Evolutionary conservation across 2,329 filamentous ascomycete species (phyloP).

Genomic region (Paramyrothecium sp.): DNA sequence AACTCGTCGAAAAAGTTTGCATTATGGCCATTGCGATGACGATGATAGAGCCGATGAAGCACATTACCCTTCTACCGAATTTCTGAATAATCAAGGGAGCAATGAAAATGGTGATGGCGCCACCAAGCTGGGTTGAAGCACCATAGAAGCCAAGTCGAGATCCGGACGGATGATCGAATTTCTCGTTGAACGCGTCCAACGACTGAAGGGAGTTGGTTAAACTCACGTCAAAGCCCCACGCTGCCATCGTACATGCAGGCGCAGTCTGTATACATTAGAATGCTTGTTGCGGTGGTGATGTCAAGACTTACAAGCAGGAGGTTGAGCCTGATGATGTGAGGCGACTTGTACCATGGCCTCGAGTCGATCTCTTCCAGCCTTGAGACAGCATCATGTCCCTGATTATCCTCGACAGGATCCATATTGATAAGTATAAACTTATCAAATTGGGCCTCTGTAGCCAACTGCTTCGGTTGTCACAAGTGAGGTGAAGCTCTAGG

Average conservation of each 20-base stretch:
- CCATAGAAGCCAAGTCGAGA: conserved; percentile 9
- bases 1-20: conserved; percentile 10
- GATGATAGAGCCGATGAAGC: conserved; percentile 5
- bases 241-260: conserved; percentile 3
- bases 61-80: conserved; percentile 4
- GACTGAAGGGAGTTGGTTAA: conserved; percentile 8
- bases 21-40: conserved; percentile 15
- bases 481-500: too few species aligned
- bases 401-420: too few species aligned
- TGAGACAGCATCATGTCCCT: too few species aligned
- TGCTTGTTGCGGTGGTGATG: too few species aligned
- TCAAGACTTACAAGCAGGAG: background rate
- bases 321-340: background rate
- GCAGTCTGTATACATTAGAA: background rate
- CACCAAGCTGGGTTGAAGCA: conserved; percentile 7
- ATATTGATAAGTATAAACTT: too few species aligned
- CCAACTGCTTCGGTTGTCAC: too few species aligned
- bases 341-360: background rate
- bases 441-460: too few species aligned
- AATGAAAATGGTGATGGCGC: conserved; percentile 6
- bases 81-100: conserved; percentile 6
- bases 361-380: too few species aligned
- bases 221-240: conserved; percentile 8
- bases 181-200: conserved; percentile 7
- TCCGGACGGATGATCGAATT: conserved; percentile 5